Evolutionary conservation across 495 filamentous ascomycete species (phyloP), one percentile per base, ranked within the genome.

Genomic region (Daldinia bambusicola): DNA sequence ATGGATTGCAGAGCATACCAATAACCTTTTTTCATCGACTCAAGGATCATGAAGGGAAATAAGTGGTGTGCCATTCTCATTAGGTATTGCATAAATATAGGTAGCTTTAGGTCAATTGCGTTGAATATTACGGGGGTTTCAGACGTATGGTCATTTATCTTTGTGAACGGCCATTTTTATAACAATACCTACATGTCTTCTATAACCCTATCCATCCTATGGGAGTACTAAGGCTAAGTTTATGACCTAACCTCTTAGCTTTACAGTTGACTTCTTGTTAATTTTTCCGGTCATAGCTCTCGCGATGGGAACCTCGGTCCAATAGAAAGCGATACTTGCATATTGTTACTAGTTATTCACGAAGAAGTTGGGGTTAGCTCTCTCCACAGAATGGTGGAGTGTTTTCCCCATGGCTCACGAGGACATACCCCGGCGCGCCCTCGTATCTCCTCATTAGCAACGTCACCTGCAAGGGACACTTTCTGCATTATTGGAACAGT

Each of bases 321-420:
- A 72, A 68, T 64, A 26, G 7, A 22, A 37, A 72, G 70, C 70
- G 70, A 72, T 18, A 38, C 12, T 32, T 14, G 12, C 56, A 14
- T 9, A 14, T 6, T 26, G 48, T 12, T n/a, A n/a, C n/a, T 31
- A 45, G 41, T n/a, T 53, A 14, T 38, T 32, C 66, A 22, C 41
- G 12, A n/a, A 58, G 51, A 41, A 30, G 26, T 50, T 67, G 55
- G 69, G 60, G 64, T 64, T 52, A 20, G 57, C 50, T 59, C 36
- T 34, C 58, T 36, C 63, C 58, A 38, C 55, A 10, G 53, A 63
- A 59, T 66, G 69, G 69, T 66, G 69, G 69, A 67, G 59, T 65
- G 55, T 55, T 61, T 70, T 70, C 36, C 61, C 56, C 55, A 43
- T 61, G 16, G 9, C 37, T 12, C 14, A 8, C 9, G 50, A 13